A percentile compares a stretch with the other conserved stretches of the same genome.
Evolutionary conservation across 2,329 filamentous ascomycete species (phyloP).

Genomic region (Monosporascus sp.): DNA sequence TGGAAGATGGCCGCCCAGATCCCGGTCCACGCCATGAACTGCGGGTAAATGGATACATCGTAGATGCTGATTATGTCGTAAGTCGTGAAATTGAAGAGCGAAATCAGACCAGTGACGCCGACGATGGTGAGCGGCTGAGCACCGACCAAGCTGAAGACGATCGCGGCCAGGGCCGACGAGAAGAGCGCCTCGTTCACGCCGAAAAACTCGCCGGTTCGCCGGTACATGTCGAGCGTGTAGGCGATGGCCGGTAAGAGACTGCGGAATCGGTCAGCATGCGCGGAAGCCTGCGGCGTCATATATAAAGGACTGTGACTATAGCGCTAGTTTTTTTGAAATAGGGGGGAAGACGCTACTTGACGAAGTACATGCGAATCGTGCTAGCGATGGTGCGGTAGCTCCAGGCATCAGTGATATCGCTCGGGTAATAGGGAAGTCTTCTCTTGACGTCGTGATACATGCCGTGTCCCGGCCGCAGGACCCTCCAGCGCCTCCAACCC

Average conservation of each 20-base stretch:
- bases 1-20: constrained; percentile 55
- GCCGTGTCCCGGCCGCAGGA: constrained; percentile 40
- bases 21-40: constrained; percentile 50
- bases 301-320: no score
- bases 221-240: constrained; percentile 53
- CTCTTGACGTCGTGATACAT: constrained; percentile 48
- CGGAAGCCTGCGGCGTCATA: no score
- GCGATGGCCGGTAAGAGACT: constrained; percentile 52
- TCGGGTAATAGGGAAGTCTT: constrained; percentile 40
- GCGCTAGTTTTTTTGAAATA: not conserved
- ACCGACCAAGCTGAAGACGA: constrained; percentile 47
- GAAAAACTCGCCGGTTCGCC: constrained; percentile 48
- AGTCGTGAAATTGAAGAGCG: constrained; percentile 54
- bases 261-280: no score
- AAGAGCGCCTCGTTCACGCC: constrained; percentile 53
- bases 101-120: constrained; percentile 50
- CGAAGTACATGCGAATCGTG: constrained; percentile 54
- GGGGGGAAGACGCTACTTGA: constrained; percentile 33
- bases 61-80: constrained; percentile 49
- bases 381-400: constrained; percentile 49
- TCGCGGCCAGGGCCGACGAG: constrained; percentile 48
- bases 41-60: constrained; percentile 44
- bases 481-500: constrained; percentile 36
- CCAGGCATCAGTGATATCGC: constrained; percentile 49
- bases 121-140: constrained; percentile 53